These are phyloP conservation scores for Cystoderma amianthinum DNA, from an alignment of 768 basidiomycete species.

Conservation along the genomic window DNA sequence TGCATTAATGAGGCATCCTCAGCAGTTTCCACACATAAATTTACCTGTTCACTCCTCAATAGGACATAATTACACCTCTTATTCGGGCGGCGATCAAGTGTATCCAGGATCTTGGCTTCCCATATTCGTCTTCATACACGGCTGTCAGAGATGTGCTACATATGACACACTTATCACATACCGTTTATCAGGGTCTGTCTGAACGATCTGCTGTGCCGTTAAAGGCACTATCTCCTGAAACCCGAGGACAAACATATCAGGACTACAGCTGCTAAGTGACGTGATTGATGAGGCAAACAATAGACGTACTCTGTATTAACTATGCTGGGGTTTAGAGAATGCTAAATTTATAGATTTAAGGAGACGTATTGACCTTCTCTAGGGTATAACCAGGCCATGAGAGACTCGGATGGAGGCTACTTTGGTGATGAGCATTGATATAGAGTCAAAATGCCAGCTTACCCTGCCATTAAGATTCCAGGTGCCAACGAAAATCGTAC, in stretches of 20 bases:
- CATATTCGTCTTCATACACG: conserved; percentile 61
- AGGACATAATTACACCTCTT: conserved; percentile 74
- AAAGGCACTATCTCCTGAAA: conserved; percentile 98
- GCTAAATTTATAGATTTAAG: no score
- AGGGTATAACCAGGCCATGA: conserved; percentile 90
- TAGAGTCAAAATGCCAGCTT: conserved; percentile 10
- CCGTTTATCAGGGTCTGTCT: conserved; percentile 93
- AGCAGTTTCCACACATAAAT: neutral
- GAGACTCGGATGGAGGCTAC: conserved; percentile 61
- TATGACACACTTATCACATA: conserved; percentile 16
- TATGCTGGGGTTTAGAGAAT: no score
- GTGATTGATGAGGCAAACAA: neutral
- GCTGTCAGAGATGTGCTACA: neutral
- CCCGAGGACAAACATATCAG: conserved; percentile 85
- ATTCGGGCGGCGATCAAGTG: conserved; percentile 63
- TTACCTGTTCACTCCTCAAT: conserved; percentile 87
- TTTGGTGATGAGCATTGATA: conserved; percentile 1
- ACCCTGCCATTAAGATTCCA: conserved; percentile 96
- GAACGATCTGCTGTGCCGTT: conserved; percentile 95
- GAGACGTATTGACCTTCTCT: conserved; percentile 42
- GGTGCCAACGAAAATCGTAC: conserved; percentile 80
- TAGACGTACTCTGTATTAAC: no score
- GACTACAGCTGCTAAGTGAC: conserved; percentile 31
- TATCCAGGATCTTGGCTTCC: conserved; percentile 78
- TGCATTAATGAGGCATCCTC: neutral